Evolutionary conservation across 352 stramenopile genomes (phyloP), one percentile per base, ranked within the genome.

Genomic region (Plasmopara muralis): DNA sequence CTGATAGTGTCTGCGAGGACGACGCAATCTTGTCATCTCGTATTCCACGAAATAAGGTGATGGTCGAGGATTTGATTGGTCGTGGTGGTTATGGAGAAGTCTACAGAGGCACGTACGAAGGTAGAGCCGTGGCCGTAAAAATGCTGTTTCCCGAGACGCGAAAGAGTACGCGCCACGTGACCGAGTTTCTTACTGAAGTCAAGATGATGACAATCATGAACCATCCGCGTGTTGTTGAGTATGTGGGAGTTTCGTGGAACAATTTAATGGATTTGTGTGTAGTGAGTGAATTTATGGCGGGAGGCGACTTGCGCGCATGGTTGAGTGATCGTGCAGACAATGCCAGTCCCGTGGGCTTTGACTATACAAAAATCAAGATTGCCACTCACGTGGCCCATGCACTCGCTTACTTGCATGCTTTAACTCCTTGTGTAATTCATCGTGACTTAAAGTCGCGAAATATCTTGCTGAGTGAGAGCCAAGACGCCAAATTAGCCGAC

Each of bases 201-300:
- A 77, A 77, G 47, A 58, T 87, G 43, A 71, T 78, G 60, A 64
- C 64, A 4, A 44, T 54, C 28, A 60, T 85, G 12, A 57, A 83
- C 20, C 72, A 80, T 46, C 44, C 55, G 0, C 58, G 66, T 15
- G 65, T 87, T 16, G 73, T 85, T 9, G 37, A 61, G n/a, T 87
- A 80, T 34, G 16, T 85, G 10, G 71, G 66, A n/a, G 71, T 85
- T 10, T 68, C 64, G 1, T 87, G 76, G 76, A 70, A 82, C 37
- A 66, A 66, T 20, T 57, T 84, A 10, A 61, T 66, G 30, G 76
- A 87, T 14, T 51, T 85, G n/a, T 72, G 69, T 39, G 70, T 83
- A 4, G 55, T 87, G 6, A 79, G 69, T 5, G 74, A 87, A 49
- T 85, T 66, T 59, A 82, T 87, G 72, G 63, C 64, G 31, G 76